Evolutionary conservation across 2,329 filamentous ascomycete genomes (phyloP), one percentile per base, ranked within the genome.

Genomic region (Hypoxylon sp.): DNA sequence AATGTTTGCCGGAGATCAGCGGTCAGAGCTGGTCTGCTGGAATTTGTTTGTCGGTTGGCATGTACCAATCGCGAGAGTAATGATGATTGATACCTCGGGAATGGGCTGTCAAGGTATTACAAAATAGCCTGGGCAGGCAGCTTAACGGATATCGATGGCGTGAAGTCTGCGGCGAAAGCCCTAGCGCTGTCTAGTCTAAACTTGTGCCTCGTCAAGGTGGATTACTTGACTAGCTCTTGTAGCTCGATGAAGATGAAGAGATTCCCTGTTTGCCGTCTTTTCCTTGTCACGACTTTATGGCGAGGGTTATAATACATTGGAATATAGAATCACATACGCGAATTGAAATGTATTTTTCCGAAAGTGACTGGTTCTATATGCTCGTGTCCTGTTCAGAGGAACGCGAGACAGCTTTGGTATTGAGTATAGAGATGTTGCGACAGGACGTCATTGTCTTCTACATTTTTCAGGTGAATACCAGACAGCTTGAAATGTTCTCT

Each of bases 221-320:
- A 66, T 68, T 67, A 50, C 52, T 62, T 62, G 64, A 62, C 65
- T 64, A 57, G 53, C 49, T 55, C 62, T 63, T 56, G 66, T 62
- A 67, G 65, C 62, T 68, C 64, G 66, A 72, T 67, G 66, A 68
- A 67, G 64, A 71, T 56, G 61, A 68, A 67, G 61, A 67, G 54
- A 66, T 70, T 72, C 61, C 70, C 54, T 70, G 58, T 70, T 70
- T 61, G 65, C 69, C 63, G 69, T 70, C 64, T 61, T 71, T 70
- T 72, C 68, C 71, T 72, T 72, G 65, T 75, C 69, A 78, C 72
- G 77, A 77, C 70, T 74, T 76, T 68, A 77, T 62, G 76, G 77
- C 75, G 69, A 76, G 72, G 75, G 73, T 73, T 70, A 72, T 77
- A 77, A 77, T 78, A 72, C 69, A 72, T 58, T 65, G 70, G 70